Evolutionary conservation across 2,329 filamentous ascomycete genomes (phyloP).

Genomic region (Colletotrichum salicis): DNA sequence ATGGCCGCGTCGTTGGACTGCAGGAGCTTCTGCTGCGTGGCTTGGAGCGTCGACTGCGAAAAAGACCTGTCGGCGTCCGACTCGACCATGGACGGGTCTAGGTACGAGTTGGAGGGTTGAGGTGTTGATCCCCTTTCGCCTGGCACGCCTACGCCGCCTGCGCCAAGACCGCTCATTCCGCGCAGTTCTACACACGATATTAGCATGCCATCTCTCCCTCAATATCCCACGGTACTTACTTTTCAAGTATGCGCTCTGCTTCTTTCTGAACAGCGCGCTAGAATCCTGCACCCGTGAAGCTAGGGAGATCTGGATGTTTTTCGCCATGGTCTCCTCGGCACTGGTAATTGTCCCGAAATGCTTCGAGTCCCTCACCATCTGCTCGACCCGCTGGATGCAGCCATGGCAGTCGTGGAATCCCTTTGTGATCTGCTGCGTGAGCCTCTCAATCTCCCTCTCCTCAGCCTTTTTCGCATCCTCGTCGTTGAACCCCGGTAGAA

Average conservation of each 20-base stretch:
- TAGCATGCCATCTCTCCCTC: constrained; percentile 27
- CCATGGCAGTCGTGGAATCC: constrained; percentile 91
- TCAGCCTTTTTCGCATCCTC: constrained; percentile 88
- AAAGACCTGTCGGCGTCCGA: constrained; percentile 93
- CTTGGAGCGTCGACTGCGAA: constrained; percentile 88
- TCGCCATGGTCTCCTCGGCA: constrained; percentile 94
- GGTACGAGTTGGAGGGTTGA: constrained; percentile 64
- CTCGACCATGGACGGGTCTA: constrained; percentile 89
- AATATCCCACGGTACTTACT: constrained; percentile 63
- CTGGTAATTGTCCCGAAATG: constrained; percentile 77
- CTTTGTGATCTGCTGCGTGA: constrained; percentile 91
- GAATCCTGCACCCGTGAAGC: constrained; percentile 90
- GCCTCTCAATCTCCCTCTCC: constrained; percentile 86
- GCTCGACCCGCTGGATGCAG: constrained; percentile 87
- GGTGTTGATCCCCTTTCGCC: constrained; percentile 66
- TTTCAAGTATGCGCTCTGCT: constrained; percentile 95
- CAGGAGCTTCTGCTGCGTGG: constrained; percentile 75
- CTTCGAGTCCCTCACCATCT: constrained; percentile 84
- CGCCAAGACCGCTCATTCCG: constrained; percentile 72
- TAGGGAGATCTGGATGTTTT: constrained; percentile 92
- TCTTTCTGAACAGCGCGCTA: constrained; percentile 93
- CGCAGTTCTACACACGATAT: constrained; percentile 71
- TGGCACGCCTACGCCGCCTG: constrained; percentile 59
- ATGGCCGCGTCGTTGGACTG: constrained; percentile 86
- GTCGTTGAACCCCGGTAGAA: constrained; percentile 95